These are phyloP conservation scores for Lycium barbarum DNA, from an alignment of 257 asterid species.

Conservation along the genomic window DNA sequence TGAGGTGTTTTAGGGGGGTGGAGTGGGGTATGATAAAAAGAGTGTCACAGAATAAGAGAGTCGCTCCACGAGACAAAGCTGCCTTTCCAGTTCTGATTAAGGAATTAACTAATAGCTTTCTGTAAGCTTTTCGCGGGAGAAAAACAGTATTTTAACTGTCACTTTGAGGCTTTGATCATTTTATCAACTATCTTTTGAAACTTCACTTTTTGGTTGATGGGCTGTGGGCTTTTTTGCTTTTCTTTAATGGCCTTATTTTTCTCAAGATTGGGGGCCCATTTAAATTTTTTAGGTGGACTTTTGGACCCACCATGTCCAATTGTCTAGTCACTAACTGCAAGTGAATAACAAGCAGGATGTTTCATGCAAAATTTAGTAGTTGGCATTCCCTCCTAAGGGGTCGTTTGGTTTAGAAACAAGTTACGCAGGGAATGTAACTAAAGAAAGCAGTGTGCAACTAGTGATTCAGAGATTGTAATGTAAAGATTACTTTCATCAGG, in stretches of 20 bases:
- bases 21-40: constrained; percentile 37
- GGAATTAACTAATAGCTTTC: constrained; percentile 49
- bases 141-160: constrained; percentile 70
- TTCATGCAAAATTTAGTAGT: background rate
- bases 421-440: too few relatives aligned
- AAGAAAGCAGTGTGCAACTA: too few relatives aligned
- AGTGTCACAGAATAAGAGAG: constrained; percentile 32
- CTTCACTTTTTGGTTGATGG: background rate
- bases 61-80: constrained; percentile 42
- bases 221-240: constrained; percentile 15
- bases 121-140: constrained; percentile 75
- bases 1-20: background rate
- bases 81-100: constrained; percentile 66
- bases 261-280: too few relatives aligned
- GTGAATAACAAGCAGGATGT: background rate
- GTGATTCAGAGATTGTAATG: too few relatives aligned
- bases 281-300: background rate
- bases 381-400: background rate
- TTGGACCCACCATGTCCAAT: constrained; percentile 20
- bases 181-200: constrained; percentile 32
- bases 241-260: too few relatives aligned
- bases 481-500: too few relatives aligned
- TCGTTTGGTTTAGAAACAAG: too few relatives aligned
- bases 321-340: background rate
- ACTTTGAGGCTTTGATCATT: constrained; percentile 79